Conservation (phyloP, 2,329 filamentous ascomycete genomes). For the Alternaria viburni region DNA sequence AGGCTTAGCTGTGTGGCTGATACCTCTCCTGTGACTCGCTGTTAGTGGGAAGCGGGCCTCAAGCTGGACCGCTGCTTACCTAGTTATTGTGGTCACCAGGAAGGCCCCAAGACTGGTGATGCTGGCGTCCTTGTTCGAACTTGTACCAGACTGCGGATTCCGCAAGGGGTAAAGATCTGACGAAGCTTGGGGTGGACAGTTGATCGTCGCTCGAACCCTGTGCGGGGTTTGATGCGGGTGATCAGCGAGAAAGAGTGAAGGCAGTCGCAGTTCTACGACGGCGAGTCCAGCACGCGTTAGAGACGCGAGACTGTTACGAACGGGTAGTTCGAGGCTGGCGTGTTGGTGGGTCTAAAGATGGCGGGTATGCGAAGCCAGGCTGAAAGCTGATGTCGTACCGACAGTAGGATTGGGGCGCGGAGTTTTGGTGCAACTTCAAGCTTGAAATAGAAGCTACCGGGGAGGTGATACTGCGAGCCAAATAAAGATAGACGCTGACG, state of each 20-base stretch:
- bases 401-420: conserved; percentile 41
- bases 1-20: conserved; percentile 29
- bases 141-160: not conserved
- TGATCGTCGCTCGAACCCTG: conserved; percentile 38
- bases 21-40: conserved; percentile 28
- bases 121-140: not conserved
- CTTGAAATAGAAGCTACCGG: conserved; percentile 45
- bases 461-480: conserved; percentile 34
- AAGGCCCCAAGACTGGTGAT: conserved; percentile 1
- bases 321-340: conserved; percentile 26
- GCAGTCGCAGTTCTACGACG: conserved; percentile 33
- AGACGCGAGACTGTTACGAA: conserved; percentile 35
- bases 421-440: conserved; percentile 40
- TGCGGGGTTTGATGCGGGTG: conserved; percentile 42
- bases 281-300: conserved; percentile 29
- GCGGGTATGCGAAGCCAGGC: conserved; percentile 43
- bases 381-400: conserved; percentile 45
- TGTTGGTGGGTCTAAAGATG: conserved; percentile 33
- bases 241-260: conserved; percentile 33
- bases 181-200: conserved; percentile 29
- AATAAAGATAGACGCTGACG: conserved; percentile 39
- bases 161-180: conserved; percentile 31
- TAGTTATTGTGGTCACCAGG: conserved; percentile 10
- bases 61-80: conserved; percentile 11
- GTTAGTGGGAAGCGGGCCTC: conserved; percentile 23